Base-by-base conservation (phyloP, 768 basidiomycete species). In the Podaxis mareebaensis region DNA sequence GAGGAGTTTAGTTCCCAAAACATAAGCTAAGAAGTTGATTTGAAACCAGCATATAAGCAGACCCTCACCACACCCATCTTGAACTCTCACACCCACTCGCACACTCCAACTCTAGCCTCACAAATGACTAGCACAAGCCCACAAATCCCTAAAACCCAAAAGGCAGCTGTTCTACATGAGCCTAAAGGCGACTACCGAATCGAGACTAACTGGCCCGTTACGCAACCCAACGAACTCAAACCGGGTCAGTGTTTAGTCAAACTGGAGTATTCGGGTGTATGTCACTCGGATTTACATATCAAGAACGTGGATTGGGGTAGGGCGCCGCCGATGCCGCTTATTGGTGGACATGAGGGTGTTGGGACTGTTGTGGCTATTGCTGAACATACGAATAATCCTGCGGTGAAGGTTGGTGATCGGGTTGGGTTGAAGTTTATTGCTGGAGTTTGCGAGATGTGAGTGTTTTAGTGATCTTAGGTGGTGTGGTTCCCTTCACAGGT, bases 331-430 rank as follows among this genome's bases (percentile, higher is more conserved):
- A 78, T 79, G 0, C 90, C 89, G 0, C 84, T 93, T 52, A 83
- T 93, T 61, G 91, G 91, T 17, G 92, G 94, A 0, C 93, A 95
- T 70, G 90, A 94, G 75, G 93, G 93, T 66, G 91, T 92, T 11
- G 93, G 94, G 13, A 76, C 80, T 44, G 76, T 96, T 57, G 89
- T 95, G 42, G 93, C 93, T 24, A 91, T 95, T 69, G 93, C 85
- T 20, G 79, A 81, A 10, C 76, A 88, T 70, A 89, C 91, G 0
- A 66, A 74, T 22, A 60, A 78, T 54, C 85, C 83, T 4, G 83
- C 85, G 0, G 83, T 94, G 66, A 86, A 89, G 70, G 64, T 93
- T 42, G 93, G 93, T 22, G 86, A 93, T 60, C 83, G 90, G 15
- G 92, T 94, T 53, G 92, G 93, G 6, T 85, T 95, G 76, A 94